Conservation (phyloP, 1,139 yeast genomes). For the Geotrichum bryndzae region DNA sequence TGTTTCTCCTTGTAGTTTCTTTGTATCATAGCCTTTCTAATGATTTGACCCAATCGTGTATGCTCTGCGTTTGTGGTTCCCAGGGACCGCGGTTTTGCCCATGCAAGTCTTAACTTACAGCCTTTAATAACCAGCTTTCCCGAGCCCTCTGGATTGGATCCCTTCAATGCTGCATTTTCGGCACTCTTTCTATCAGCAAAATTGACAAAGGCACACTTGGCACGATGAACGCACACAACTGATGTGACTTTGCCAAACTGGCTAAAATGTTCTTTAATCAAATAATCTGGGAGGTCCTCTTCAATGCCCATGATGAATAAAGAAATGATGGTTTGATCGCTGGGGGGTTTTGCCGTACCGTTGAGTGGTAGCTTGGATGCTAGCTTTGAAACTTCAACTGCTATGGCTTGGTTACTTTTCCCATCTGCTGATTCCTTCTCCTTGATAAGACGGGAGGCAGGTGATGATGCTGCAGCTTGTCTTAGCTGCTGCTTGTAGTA, state of each 20-base stretch:
- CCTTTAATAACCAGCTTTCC: slow-evolving; percentile 39
- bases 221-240: slow-evolving; percentile 52
- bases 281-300: slow-evolving; percentile 59
- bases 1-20: slow-evolving; percentile 32
- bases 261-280: slow-evolving; percentile 46
- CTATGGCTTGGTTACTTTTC: slow-evolving; percentile 22
- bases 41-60: slow-evolving; percentile 48
- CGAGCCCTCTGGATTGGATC: slow-evolving; percentile 30
- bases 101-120: slow-evolving; percentile 53
- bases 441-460: slow-evolving; percentile 5
- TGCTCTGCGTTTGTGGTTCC: slow-evolving; percentile 47
- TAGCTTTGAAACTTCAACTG: slow-evolving; percentile 45
- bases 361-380: slow-evolving; percentile 52
- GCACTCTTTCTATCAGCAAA: slow-evolving; percentile 50
- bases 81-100: slow-evolving; percentile 56
- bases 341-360: slow-evolving; percentile 45
- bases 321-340: slow-evolving; percentile 42
- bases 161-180: slow-evolving; percentile 44
- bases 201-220: slow-evolving; percentile 60
- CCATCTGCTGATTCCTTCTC: background rate
- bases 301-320: slow-evolving; percentile 71
- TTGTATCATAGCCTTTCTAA: slow-evolving; percentile 51
- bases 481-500: slow-evolving; percentile 25
- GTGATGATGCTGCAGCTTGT: slow-evolving; percentile 6
- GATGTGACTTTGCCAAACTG: slow-evolving; percentile 43